phyloP scores from a whole-genome alignment of 2,329 filamentous ascomycete genomes.

The Cladosporium sp. region DNA sequence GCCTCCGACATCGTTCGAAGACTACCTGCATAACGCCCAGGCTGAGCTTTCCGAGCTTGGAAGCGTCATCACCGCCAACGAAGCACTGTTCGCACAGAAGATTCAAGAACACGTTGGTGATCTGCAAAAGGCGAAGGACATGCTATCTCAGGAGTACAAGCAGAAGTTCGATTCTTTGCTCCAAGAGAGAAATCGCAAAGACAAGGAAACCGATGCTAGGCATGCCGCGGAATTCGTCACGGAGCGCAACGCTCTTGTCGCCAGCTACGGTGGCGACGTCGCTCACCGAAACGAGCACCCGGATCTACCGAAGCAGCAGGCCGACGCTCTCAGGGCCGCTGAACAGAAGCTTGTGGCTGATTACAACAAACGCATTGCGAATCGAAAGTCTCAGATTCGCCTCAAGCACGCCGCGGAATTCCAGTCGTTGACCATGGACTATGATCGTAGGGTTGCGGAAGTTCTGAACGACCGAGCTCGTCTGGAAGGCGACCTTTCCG shows the following conservation, averaged over 20 bases:
- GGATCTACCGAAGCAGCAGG: conserved; percentile 19
- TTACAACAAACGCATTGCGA: conserved; percentile 30
- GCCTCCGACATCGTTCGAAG: conserved; percentile 28
- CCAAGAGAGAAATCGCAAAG: conserved; percentile 27
- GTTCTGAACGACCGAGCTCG: conserved; percentile 27
- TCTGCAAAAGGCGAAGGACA: conserved; percentile 32
- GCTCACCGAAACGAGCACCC: conserved; percentile 15
- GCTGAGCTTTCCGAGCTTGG: conserved; percentile 32
- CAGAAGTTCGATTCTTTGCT: conserved; percentile 30
- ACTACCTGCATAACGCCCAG: conserved; percentile 32
- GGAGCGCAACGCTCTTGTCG: conserved; percentile 30
- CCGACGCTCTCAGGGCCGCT: conserved; percentile 25
- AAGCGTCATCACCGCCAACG: conserved; percentile 32
- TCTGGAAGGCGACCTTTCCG: conserved; percentile 30
- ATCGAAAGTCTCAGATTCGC: conserved; percentile 33
- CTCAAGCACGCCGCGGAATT: conserved; percentile 32
- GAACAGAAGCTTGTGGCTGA: conserved; percentile 31
- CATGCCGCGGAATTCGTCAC: conserved; percentile 30
- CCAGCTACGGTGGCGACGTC: conserved; percentile 23
- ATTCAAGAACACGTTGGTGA: conserved; percentile 35
- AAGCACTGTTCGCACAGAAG: conserved; percentile 32
- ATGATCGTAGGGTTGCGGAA: conserved; percentile 29
- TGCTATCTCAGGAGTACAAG: conserved; percentile 31
- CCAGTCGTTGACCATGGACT: conserved; percentile 30
- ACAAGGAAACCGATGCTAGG: conserved; percentile 27